Conservation (phyloP, 257 asterid genomes). For the Henckelia pumila region DNA sequence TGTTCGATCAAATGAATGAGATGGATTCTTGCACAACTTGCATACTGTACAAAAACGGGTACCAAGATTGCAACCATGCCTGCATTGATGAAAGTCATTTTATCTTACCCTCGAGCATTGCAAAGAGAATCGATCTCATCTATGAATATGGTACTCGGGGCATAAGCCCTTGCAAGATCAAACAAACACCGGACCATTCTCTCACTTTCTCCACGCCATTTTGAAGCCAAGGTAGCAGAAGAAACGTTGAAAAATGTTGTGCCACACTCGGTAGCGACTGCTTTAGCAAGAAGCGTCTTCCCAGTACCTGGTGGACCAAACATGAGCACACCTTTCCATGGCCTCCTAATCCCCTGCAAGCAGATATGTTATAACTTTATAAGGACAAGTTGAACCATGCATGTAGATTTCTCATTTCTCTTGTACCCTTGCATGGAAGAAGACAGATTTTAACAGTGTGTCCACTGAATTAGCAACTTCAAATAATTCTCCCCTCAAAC, state of each 20-base stretch:
- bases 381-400: neutral
- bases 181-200: conserved; percentile 98
- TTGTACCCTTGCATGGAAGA: neutral
- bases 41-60: neutral
- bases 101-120: conserved; percentile 90
- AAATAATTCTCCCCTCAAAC: neutral
- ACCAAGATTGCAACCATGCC: neutral
- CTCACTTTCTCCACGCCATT: conserved; percentile 99
- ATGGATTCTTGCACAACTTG: neutral
- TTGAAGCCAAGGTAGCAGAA: conserved; percentile 98
- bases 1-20: conserved; percentile 2
- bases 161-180: conserved; percentile 98
- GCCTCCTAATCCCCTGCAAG: conserved; percentile 95
- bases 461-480: neutral
- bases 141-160: conserved; percentile 97
- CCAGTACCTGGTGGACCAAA: conserved; percentile 99
- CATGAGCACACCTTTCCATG: conserved; percentile 99
- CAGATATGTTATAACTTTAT: conserved; percentile 14
- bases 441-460: neutral
- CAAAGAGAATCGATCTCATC: conserved; percentile 99
- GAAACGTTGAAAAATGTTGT: conserved; percentile 97
- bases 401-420: neutral
- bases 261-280: conserved; percentile 99
- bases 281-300: conserved; percentile 98
- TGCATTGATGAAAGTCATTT: neutral